phyloP scores from a whole-genome alignment of 148 eudicot genomes.

The Chenopodium album region DNA sequence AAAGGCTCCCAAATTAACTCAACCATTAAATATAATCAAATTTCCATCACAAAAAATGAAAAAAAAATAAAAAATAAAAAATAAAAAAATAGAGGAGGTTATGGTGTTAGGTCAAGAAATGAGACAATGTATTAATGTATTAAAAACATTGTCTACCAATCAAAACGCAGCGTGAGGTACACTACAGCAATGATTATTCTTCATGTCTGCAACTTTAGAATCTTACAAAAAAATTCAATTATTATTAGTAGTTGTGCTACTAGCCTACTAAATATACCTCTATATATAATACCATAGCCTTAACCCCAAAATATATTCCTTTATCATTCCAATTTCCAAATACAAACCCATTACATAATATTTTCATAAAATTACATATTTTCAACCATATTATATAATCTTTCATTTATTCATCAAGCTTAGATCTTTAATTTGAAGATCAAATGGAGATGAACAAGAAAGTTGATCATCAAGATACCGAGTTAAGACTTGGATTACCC shows the following conservation, averaged over 20 bases:
- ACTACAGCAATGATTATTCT: slow-evolving; percentile 33
- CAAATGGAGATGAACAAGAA: slow-evolving; percentile 35
- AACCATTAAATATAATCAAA: neutral
- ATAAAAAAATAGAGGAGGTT: no score
- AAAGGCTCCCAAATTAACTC: neutral
- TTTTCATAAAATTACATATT: neutral
- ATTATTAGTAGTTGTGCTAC: neutral
- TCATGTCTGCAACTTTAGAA: slow-evolving; percentile 25
- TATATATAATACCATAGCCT: slow-evolving; percentile 22
- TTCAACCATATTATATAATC: neutral
- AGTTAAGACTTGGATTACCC: slow-evolving; percentile 37
- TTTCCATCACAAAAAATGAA: neutral
- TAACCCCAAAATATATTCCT: slow-evolving; percentile 5
- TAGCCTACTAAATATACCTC: neutral
- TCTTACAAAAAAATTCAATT: neutral
- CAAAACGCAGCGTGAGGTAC: slow-evolving; percentile 21
- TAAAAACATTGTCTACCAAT: slow-evolving; percentile 28
- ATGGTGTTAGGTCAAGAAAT: slow-evolving; percentile 19
- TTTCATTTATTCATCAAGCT: neutral
- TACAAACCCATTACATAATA: neutral
- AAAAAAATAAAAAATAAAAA: no score
- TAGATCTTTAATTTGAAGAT: neutral
- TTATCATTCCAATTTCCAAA: neutral
- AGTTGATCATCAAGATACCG: slow-evolving; percentile 35
- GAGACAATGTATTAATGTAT: slow-evolving; percentile 23